Percentiles rank a stretch among this genome's conserved stretches.
These are phyloP conservation scores for Dujonia santamariae DNA, from an alignment of 1,139 yeast species.

Conservation along the genomic window DNA sequence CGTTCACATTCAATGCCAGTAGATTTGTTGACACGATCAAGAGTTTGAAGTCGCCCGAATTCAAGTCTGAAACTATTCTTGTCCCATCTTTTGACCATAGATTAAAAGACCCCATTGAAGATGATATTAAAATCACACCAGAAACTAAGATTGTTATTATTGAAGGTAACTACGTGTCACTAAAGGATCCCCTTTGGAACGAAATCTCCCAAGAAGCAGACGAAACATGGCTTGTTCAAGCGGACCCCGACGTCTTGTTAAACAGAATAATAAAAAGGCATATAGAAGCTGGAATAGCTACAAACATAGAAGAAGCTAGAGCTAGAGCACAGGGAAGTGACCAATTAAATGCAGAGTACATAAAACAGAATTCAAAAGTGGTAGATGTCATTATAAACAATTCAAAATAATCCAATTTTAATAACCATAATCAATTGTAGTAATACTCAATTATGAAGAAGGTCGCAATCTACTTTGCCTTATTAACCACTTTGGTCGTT, in stretches of 20 bases:
- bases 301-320: slow-evolving; percentile 54
- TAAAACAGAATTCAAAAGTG: slow-evolving; percentile 38
- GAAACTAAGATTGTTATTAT: slow-evolving; percentile 50
- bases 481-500: too few species aligned
- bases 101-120: slow-evolving; percentile 60
- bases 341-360: slow-evolving; percentile 59
- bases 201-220: slow-evolving; percentile 34
- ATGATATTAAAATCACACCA: slow-evolving; percentile 43
- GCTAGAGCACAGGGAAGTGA: slow-evolving; percentile 69
- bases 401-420: too few species aligned
- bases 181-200: slow-evolving; percentile 51
- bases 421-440: background rate
- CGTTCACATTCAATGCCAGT: slow-evolving; percentile 73
- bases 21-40: slow-evolving; percentile 26
- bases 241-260: slow-evolving; percentile 45
- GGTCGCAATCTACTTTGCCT: too few species aligned
- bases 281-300: slow-evolving; percentile 62
- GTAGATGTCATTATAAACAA: slow-evolving; percentile 18
- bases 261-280: slow-evolving; percentile 70
- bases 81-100: slow-evolving; percentile 81
- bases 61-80: slow-evolving; percentile 20
- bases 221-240: slow-evolving; percentile 46
- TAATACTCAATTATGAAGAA: slow-evolving; percentile 1
- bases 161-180: slow-evolving; percentile 63
- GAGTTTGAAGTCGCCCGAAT: slow-evolving; percentile 15